These are phyloP conservation scores for Tricholomella constricta DNA, from an alignment of 768 basidiomycete species.

Conservation along the genomic window DNA sequence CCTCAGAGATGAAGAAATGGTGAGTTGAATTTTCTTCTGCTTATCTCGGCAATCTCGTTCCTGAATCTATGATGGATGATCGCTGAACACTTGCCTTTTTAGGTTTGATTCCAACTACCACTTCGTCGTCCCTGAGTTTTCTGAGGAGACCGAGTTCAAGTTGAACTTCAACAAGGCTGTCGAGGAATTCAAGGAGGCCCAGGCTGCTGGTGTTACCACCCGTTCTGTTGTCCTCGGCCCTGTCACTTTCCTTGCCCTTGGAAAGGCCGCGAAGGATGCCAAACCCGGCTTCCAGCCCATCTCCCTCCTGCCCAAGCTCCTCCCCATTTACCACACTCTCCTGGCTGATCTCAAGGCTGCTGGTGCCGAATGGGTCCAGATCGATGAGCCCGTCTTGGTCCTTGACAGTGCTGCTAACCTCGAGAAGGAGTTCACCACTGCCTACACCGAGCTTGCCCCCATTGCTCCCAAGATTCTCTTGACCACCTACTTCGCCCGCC, in stretches of 20 bases:
- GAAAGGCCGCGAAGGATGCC: conserved; percentile 88
- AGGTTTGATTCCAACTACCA: conserved; percentile 99
- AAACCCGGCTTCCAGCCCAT: conserved; percentile 86
- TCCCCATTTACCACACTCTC: conserved; percentile 91
- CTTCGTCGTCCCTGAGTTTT: conserved; percentile 96
- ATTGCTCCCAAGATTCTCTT: conserved; percentile 91
- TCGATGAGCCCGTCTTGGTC: conserved; percentile 96
- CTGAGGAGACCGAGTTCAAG: conserved; percentile 89
- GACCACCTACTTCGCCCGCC: conserved; percentile 96
- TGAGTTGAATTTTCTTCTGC: conserved; percentile 38
- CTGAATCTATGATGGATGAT: not conserved
- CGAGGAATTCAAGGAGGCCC: conserved; percentile 92
- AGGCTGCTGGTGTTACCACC: conserved; percentile 83
- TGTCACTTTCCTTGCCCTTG: conserved; percentile 91
- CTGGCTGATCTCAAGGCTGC: conserved; percentile 88
- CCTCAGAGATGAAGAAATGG: conserved; percentile 99
- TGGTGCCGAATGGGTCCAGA: conserved; percentile 93
- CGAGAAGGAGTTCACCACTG: conserved; percentile 76
- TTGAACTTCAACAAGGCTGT: conserved; percentile 95
- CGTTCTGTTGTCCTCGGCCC: conserved; percentile 97
- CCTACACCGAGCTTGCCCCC: conserved; percentile 80
- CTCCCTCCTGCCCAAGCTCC: conserved; percentile 83
- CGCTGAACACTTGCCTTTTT: conserved; percentile 12
- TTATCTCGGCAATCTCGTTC: conserved; percentile 8
- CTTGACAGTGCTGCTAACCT: conserved; percentile 79